A percentile compares a stretch with the other conserved stretches of the same genome.
Conservation (phyloP, 345 rosid species). For the Populus pruinosa region DNA sequence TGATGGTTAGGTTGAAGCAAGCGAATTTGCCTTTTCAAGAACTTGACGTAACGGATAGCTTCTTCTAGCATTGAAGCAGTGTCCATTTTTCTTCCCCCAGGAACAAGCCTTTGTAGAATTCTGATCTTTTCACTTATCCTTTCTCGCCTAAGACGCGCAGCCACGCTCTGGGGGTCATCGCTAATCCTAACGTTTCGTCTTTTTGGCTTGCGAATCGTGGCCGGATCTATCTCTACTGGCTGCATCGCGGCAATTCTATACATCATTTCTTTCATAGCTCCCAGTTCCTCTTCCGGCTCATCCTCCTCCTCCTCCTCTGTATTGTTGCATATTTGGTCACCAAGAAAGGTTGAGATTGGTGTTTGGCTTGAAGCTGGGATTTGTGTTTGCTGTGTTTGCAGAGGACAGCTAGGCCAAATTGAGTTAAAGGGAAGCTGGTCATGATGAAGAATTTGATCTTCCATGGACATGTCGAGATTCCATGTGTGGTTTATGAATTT, state of each 20-base stretch:
- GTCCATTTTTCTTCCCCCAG: conserved; percentile 95
- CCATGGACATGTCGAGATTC: conserved; percentile 47
- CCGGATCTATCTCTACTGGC: conserved; percentile 88
- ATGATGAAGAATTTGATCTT: conserved; percentile 33
- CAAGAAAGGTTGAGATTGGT: conserved; percentile 18
- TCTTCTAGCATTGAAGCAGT: conserved; percentile 96
- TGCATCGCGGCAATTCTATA: conserved; percentile 94
- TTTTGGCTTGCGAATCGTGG: conserved; percentile 69
- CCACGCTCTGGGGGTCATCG: conserved; percentile 94
- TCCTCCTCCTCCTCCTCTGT: conserved; percentile 35
- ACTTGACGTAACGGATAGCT: conserved; percentile 88
- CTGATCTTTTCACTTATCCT: conserved; percentile 91
- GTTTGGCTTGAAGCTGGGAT: background rate
- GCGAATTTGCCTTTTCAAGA: conserved; percentile 85
- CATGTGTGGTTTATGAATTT: conserved; percentile 47
- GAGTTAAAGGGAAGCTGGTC: conserved; percentile 20
- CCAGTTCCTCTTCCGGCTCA: conserved; percentile 69
- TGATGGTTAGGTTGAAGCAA: conserved; percentile 47
- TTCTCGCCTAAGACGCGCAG: conserved; percentile 87
- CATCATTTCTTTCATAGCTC: conserved; percentile 97
- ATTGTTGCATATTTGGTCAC: conserved; percentile 17
- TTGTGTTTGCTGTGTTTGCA: conserved; percentile 23
- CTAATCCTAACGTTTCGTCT: conserved; percentile 86
- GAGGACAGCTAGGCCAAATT: conserved; percentile 27
- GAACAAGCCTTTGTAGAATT: conserved; percentile 85